phyloP scores from a whole-genome alignment of 768 basidiomycete species.

The Hydnum rufescens region DNA sequence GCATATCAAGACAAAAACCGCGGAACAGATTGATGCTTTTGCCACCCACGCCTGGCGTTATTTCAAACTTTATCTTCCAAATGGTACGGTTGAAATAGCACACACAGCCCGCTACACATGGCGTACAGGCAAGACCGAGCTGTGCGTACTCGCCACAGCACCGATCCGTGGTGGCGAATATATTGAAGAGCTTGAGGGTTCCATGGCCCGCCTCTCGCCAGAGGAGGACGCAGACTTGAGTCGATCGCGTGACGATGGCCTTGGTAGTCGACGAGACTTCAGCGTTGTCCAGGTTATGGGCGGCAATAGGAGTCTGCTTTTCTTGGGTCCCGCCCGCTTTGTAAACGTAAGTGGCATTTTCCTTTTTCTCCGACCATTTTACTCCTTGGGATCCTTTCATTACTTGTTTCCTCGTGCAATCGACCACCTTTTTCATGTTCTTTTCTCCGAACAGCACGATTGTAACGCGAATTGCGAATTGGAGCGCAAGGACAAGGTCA shows the following conservation, averaged over 20 bases:
- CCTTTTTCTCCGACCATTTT: slow-evolving; percentile 8
- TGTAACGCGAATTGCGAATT: slow-evolving; percentile 79
- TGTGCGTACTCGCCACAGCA: slow-evolving; percentile 73
- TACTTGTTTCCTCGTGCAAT: background rate
- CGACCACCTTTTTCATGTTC: background rate
- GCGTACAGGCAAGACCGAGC: slow-evolving; percentile 71
- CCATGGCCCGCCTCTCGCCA: slow-evolving; percentile 72
- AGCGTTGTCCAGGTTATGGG: slow-evolving; percentile 83
- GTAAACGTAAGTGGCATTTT: slow-evolving; percentile 60
- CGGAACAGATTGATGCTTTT: slow-evolving; percentile 80
- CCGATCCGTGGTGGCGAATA: slow-evolving; percentile 45
- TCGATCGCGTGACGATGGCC: slow-evolving; percentile 44
- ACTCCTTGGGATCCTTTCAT: slow-evolving; percentile 9
- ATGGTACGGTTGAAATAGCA: slow-evolving; percentile 70
- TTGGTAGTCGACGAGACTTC: slow-evolving; percentile 57
- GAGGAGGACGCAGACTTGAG: slow-evolving; percentile 77
- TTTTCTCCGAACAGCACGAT: slow-evolving; percentile 36
- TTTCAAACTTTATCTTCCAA: slow-evolving; percentile 69
- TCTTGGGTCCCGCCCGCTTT: slow-evolving; percentile 79
- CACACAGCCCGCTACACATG: slow-evolving; percentile 78
- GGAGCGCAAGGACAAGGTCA: slow-evolving; percentile 74
- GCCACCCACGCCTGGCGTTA: slow-evolving; percentile 81
- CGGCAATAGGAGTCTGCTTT: slow-evolving; percentile 82
- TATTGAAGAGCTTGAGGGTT: slow-evolving; percentile 74
- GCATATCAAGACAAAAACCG: slow-evolving; percentile 52